phyloP scores from a whole-genome alignment of 2,329 filamentous ascomycete species.

The Ascochyta koolunga region DNA sequence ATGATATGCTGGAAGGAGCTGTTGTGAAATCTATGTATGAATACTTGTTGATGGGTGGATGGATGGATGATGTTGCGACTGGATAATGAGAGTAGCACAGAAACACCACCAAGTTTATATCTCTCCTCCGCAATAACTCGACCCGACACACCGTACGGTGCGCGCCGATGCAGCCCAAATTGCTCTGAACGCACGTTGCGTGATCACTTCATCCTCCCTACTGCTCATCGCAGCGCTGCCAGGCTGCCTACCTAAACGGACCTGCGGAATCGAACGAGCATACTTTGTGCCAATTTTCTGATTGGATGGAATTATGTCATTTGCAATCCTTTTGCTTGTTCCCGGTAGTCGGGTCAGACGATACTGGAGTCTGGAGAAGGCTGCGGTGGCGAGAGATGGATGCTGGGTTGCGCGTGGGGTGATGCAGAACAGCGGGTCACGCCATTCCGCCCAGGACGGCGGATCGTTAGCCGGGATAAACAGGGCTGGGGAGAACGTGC shows the following conservation, averaged over 20 bases:
- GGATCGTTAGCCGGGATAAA: slow-evolving; percentile 6
- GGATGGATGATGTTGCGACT: slow-evolving; percentile 8
- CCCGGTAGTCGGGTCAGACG: slow-evolving; percentile 21
- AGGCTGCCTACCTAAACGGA: background rate
- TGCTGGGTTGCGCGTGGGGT: slow-evolving; percentile 22
- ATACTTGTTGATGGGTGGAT: background rate
- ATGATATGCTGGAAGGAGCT: background rate
- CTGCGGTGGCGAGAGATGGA: slow-evolving; percentile 33
- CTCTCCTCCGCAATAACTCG: background rate
- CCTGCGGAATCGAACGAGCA: slow-evolving; percentile 3
- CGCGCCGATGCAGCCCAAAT: background rate
- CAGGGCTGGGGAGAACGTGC: slow-evolving; percentile 9
- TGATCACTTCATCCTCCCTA: background rate
- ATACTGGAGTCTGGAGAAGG: slow-evolving; percentile 13
- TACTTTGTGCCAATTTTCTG: background rate
- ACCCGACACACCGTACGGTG: background rate
- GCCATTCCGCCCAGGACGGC: slow-evolving; percentile 12
- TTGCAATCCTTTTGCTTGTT: background rate
- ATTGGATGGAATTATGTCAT: slow-evolving; percentile 3
- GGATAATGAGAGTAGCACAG: slow-evolving; percentile 13
- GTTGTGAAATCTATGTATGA: background rate
- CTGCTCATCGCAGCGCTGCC: background rate
- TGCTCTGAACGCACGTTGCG: background rate
- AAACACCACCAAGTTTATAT: slow-evolving; percentile 9
- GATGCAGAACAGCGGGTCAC: slow-evolving; percentile 15